phyloP scores from a whole-genome alignment of 2,329 filamentous ascomycete species.

The Phialemoniopsis sp. region DNA sequence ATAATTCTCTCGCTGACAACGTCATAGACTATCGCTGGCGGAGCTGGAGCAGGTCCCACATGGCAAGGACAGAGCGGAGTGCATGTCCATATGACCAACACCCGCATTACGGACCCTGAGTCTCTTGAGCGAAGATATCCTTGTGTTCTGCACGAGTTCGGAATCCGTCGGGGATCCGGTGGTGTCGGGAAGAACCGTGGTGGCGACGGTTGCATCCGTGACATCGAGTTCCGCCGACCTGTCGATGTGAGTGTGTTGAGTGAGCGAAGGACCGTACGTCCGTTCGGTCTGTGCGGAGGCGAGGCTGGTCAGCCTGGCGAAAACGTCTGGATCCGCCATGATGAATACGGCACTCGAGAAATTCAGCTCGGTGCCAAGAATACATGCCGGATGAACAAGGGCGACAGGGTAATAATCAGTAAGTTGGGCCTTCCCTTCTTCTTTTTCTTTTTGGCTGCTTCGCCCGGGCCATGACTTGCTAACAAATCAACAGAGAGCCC shows the following conservation, averaged over 20 bases:
- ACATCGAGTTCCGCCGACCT: conserved; percentile 26
- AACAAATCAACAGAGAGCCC: too few relatives aligned
- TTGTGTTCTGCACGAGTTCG: conserved; percentile 23
- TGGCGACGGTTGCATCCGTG: conserved; percentile 26
- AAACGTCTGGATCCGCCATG: conserved; percentile 11
- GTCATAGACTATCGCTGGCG: conserved; percentile 28
- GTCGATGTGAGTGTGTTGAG: conserved; percentile 28
- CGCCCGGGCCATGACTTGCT: too few relatives aligned
- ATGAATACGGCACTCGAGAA: too few relatives aligned
- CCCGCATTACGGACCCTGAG: conserved; percentile 23
- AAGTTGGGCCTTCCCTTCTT: too few relatives aligned
- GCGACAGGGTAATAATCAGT: too few relatives aligned
- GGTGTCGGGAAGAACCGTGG: conserved; percentile 22
- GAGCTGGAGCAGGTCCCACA: conserved; percentile 21
- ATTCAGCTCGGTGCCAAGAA: too few relatives aligned
- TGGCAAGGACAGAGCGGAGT: conserved; percentile 22
- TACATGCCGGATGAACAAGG: too few relatives aligned
- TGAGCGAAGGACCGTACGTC: conserved; percentile 24
- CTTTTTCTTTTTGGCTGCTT: too few relatives aligned
- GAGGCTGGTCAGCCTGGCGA: conserved; percentile 11
- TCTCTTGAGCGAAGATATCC: conserved; percentile 28
- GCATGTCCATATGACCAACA: conserved; percentile 25
- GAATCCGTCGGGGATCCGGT: conserved; percentile 20
- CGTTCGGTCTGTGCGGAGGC: conserved; percentile 28
- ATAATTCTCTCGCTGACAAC: too few relatives aligned